phyloP scores from a whole-genome alignment of 805 yeast species.

The Candida wancherniae region DNA sequence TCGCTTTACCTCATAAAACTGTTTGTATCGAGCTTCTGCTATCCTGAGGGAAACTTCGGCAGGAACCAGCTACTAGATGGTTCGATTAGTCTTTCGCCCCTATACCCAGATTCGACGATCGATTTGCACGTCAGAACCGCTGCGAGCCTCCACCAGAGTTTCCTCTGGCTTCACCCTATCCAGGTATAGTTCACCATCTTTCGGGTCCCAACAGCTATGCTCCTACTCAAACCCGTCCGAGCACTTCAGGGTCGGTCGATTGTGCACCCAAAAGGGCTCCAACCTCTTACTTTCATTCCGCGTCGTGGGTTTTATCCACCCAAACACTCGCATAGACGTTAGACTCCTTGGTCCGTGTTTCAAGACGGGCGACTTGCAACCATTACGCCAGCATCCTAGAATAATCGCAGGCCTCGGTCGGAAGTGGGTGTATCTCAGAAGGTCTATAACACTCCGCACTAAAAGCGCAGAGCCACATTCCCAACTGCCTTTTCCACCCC shows the following conservation, averaged over 20 bases:
- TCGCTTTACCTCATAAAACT: conserved; percentile 40
- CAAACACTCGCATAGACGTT: conserved; percentile 39
- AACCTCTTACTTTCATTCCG: conserved; percentile 37
- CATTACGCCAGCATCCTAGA: conserved; percentile 25
- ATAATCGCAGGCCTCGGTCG: conserved; percentile 31
- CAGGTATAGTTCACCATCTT: conserved; percentile 43
- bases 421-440: conserved; percentile 17
- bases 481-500: conserved; percentile 25
- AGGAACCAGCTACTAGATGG: conserved; percentile 37
- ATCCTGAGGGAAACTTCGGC: conserved; percentile 39
- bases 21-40: conserved; percentile 31
- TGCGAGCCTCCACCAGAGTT: conserved; percentile 44
- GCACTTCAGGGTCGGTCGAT: too few species aligned
- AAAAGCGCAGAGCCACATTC: conserved; percentile 30
- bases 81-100: conserved; percentile 41
- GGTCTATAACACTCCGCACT: conserved; percentile 25
- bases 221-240: too few species aligned
- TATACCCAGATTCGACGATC: conserved; percentile 42
- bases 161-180: conserved; percentile 44
- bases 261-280: conserved; percentile 31
- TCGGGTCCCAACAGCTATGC: conserved; percentile 44
- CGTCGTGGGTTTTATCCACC: conserved; percentile 37
- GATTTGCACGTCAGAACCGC: conserved; percentile 44
- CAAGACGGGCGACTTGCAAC: conserved; percentile 32
- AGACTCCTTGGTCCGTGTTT: conserved; percentile 42